Percentiles rank a stretch among this genome's conserved stretches.
Conservation (phyloP, 257 asterid species). For the Prunella vulgaris region DNA sequence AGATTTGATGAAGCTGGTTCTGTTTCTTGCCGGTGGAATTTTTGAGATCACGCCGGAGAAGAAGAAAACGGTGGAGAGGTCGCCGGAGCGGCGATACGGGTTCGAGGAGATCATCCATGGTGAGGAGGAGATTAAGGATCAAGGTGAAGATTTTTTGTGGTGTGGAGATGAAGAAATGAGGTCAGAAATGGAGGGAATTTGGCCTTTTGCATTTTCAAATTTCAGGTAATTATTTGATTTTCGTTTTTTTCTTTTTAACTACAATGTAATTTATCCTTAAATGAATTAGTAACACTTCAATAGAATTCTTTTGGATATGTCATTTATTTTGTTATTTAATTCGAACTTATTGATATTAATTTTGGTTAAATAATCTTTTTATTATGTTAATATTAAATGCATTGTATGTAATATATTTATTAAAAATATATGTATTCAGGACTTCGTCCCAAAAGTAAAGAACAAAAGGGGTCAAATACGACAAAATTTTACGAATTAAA, state of each 20-base stretch:
- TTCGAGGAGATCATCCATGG: conserved; percentile 61
- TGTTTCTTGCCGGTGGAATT: conserved; percentile 46
- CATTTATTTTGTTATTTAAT: background rate
- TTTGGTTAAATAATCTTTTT: background rate
- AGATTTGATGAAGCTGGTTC: conserved; percentile 44
- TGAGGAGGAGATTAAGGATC: conserved; percentile 46
- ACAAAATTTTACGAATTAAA: too few relatives aligned
- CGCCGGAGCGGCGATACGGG: conserved; percentile 56
- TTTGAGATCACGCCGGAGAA: conserved; percentile 50
- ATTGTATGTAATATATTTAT: too few relatives aligned
- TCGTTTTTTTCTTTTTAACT: too few relatives aligned
- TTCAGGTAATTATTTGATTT: conserved; percentile 58
- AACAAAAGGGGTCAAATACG: too few relatives aligned
- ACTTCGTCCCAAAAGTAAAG: too few relatives aligned
- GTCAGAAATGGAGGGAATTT: conserved; percentile 68
- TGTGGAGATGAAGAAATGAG: conserved; percentile 43
- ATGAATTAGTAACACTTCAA: too few relatives aligned
- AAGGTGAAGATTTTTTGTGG: conserved; percentile 75
- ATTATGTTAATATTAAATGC: too few relatives aligned
- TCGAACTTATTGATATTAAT: background rate
- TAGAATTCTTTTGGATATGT: too few relatives aligned
- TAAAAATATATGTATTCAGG: too few relatives aligned
- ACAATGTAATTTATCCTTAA: too few relatives aligned
- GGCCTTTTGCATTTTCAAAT: conserved; percentile 75
- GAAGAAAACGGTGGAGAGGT: conserved; percentile 41